Conservation (phyloP, 1,284 basidiomycete genomes). For the Thelephora terrestris region DNA sequence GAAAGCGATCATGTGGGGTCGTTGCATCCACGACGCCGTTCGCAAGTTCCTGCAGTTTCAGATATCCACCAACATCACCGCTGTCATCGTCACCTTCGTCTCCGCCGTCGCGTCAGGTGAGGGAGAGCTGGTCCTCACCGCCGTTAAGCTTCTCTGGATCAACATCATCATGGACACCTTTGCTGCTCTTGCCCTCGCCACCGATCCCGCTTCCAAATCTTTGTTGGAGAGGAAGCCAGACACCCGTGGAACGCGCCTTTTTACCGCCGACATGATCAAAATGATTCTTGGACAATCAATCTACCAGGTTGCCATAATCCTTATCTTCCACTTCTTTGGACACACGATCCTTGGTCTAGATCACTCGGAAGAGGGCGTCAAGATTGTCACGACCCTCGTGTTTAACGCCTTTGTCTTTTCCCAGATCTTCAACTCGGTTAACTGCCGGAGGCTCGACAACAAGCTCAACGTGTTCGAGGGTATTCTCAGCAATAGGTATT, state of each 20-base stretch:
- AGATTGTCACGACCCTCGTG: slow-evolving; percentile 73
- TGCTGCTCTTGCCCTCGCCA: no score
- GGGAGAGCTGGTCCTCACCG: no score
- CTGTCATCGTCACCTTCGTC: slow-evolving; percentile 89
- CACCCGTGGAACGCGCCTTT: slow-evolving; percentile 78
- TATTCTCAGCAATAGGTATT: slow-evolving; percentile 74
- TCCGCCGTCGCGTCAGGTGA: no score
- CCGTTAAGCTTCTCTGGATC: no score
- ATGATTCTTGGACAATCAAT: slow-evolving; percentile 87
- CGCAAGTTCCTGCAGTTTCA: slow-evolving; percentile 99
- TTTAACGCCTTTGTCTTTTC: slow-evolving; percentile 98
- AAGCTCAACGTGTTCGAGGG: slow-evolving; percentile 88
- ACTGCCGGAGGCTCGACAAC: slow-evolving; percentile 80
- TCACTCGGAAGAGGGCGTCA: slow-evolving; percentile 30
- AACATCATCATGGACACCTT: slow-evolving; percentile 99
- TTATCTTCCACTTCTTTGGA: slow-evolving; percentile 89
- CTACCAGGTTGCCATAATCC: slow-evolving; percentile 80
- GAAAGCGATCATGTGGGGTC: slow-evolving; percentile 97
- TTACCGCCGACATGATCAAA: slow-evolving; percentile 90
- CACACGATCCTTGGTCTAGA: slow-evolving; percentile 58
- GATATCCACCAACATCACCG: slow-evolving; percentile 92
- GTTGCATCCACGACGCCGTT: slow-evolving; percentile 95
- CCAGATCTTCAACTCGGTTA: slow-evolving; percentile 92
- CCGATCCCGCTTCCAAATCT: slow-evolving; percentile 79
- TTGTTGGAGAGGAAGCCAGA: slow-evolving; percentile 84